A percentile compares a stretch with the other conserved stretches of the same genome.
Conservation (phyloP, 164 flowering plant genomes). For the Protea cynaroides region DNA sequence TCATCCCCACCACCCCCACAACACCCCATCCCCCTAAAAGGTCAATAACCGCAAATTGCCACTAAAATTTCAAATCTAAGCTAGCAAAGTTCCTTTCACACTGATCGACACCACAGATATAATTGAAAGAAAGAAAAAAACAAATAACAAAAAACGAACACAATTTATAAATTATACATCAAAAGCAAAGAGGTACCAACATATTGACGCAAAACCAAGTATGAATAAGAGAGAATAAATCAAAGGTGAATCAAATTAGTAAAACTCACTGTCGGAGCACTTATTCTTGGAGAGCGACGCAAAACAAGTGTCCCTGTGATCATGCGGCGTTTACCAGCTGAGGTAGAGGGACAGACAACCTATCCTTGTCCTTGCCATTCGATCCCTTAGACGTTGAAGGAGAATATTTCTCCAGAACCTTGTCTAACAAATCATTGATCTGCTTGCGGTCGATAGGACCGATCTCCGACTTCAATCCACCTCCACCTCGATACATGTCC, state of each 20-base stretch:
- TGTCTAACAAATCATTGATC: constrained; percentile 65
- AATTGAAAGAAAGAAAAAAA: too few relatives aligned
- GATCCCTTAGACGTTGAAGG: constrained; percentile 59
- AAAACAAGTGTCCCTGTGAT: constrained; percentile 33
- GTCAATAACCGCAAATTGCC: too few relatives aligned
- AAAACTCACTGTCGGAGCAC: neutral
- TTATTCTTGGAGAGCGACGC: neutral
- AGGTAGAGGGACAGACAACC: constrained; percentile 33
- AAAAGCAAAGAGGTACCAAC: neutral
- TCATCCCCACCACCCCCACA: too few relatives aligned
- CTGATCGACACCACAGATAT: too few relatives aligned
- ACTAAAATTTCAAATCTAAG: too few relatives aligned
- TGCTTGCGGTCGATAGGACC: constrained; percentile 58
- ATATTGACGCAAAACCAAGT: neutral
- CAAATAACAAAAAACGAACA: neutral
- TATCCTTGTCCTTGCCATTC: constrained; percentile 43
- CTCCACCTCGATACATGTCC: constrained; percentile 38
- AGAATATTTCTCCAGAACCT: constrained; percentile 66
- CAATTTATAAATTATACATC: too few relatives aligned
- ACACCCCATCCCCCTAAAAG: too few relatives aligned
- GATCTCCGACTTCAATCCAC: constrained; percentile 40
- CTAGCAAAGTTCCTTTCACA: too few relatives aligned
- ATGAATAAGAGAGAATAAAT: too few relatives aligned
- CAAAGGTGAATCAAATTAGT: neutral
- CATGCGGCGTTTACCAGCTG: constrained; percentile 32